Evolutionary conservation across 2,329 filamentous ascomycete species (phyloP), one percentile per base, ranked within the genome.

Genomic region (Coniochaeta sp.): DNA sequence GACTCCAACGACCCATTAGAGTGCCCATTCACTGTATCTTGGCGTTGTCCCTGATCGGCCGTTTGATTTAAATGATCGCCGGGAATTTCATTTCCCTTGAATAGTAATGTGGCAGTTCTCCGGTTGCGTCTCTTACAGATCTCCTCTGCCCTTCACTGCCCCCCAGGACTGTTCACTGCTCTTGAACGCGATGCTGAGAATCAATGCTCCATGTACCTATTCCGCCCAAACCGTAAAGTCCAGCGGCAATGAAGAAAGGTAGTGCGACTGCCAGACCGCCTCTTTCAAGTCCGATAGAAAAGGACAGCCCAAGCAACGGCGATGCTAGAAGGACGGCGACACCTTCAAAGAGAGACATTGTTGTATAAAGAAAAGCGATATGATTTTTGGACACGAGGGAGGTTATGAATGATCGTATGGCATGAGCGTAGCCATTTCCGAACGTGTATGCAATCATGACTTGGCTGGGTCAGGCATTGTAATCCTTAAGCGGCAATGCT

Each of bases 331-430:
- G 42, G 17, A 34, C 44, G 17, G 57, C 42, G 5, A 61, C n/a
- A n/a, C 61, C 59, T 28, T 62, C 61, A 19, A 62, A 62, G 9
- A 62, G 42, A 17, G 61, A 59, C 52, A 62, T 61, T 10, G 61
- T 62, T 4, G 61, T 62, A 55, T 56, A 62, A 1, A 62, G 42
- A 3, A 61, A 42, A 4, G 59, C 50, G 19, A 62, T 44, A 40
- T 57, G 30, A 36, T 44, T 44, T 34, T 30, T 16, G 1, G 59
- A 30, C 7, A 62, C 61, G n/a, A 62, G 58, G 2, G 59, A 59
- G 2, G 59, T 59, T 17, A 62, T 28, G 7, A 62, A 58, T 7
- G 61, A 62, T n/a, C 61, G 57, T 32, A 62, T 58, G 3, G 59
- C 55, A 9, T 57, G 36, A 32, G 59, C 52, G 34, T 54, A 62